These are phyloP conservation scores for Colletotrichum abscissum DNA, from an alignment of 2,329 filamentous ascomycete genomes.

Conservation along the genomic window DNA sequence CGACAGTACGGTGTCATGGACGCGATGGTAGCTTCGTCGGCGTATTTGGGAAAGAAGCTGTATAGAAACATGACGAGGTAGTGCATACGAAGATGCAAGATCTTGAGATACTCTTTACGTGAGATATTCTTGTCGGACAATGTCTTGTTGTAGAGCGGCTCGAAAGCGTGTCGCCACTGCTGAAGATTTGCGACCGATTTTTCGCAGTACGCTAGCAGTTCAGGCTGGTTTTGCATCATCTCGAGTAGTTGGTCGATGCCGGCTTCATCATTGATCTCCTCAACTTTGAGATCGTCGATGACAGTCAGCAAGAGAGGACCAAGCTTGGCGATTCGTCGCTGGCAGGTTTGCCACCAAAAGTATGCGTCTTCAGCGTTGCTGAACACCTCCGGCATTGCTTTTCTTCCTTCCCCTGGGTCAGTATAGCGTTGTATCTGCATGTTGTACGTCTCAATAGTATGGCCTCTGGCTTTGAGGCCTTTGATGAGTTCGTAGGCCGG, in stretches of 20 bases:
- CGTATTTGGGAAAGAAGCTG: constrained; percentile 51
- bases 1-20: constrained; percentile 54
- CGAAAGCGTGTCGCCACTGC: constrained; percentile 52
- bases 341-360: constrained; percentile 51
- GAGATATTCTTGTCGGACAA: constrained; percentile 42
- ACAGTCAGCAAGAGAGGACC: constrained; percentile 20
- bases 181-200: constrained; percentile 40
- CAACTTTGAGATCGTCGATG: constrained; percentile 30
- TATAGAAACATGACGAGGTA: constrained; percentile 55
- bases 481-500: constrained; percentile 25
- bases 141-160: constrained; percentile 48
- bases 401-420: constrained; percentile 35
- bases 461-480: constrained; percentile 21
- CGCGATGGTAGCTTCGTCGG: constrained; percentile 48
- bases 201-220: constrained; percentile 25
- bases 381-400: constrained; percentile 47
- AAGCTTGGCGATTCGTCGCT: constrained; percentile 48
- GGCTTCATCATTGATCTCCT: constrained; percentile 21
- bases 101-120: constrained; percentile 38
- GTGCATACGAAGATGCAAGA: constrained; percentile 53
- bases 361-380: constrained; percentile 47
- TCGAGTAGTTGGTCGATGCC: constrained; percentile 16
- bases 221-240: constrained; percentile 15
- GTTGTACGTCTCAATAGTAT: constrained; percentile 32
- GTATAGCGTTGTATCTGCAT: constrained; percentile 32